These are phyloP conservation scores for Phytophthora macrochlamydospora DNA, from an alignment of 352 stramenopile genomes.

Conservation along the genomic window DNA sequence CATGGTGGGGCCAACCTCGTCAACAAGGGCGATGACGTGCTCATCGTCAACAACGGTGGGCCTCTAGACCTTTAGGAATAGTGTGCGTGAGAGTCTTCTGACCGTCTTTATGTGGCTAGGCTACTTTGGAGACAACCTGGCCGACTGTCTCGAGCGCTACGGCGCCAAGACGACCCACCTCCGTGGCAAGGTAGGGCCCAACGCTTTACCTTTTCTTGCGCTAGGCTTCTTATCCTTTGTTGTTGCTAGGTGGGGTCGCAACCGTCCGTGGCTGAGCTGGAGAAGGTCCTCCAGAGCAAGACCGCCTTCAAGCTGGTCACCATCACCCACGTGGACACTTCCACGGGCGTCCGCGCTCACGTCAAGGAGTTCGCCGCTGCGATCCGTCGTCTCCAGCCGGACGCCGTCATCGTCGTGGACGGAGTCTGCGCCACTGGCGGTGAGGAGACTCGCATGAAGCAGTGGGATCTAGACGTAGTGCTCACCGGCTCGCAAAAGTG, in stretches of 20 bases:
- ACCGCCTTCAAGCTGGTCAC: conserved; percentile 69
- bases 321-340: conserved; percentile 84
- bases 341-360: conserved; percentile 66
- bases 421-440: conserved; percentile 72
- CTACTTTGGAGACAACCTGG: conserved; percentile 82
- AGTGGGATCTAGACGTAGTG: conserved; percentile 81
- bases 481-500: conserved; percentile 85
- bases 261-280: conserved; percentile 53
- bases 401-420: conserved; percentile 73
- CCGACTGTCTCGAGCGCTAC: conserved; percentile 70
- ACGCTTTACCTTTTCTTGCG: neutral
- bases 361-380: conserved; percentile 61
- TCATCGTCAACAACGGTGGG: conserved; percentile 73
- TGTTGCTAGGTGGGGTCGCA: conserved; percentile 51
- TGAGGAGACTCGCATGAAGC: conserved; percentile 82
- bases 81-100: neutral
- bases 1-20: conserved; percentile 82
- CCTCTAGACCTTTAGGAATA: neutral
- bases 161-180: conserved; percentile 68
- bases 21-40: conserved; percentile 62
- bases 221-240: too few species aligned
- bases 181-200: conserved; percentile 39
- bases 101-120: conserved; percentile 20
- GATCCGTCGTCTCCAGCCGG: conserved; percentile 62
- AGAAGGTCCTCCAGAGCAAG: conserved; percentile 41